These are phyloP conservation scores for Dactylella cylindrospora DNA, from an alignment of 2,329 filamentous ascomycete species.

Conservation along the genomic window DNA sequence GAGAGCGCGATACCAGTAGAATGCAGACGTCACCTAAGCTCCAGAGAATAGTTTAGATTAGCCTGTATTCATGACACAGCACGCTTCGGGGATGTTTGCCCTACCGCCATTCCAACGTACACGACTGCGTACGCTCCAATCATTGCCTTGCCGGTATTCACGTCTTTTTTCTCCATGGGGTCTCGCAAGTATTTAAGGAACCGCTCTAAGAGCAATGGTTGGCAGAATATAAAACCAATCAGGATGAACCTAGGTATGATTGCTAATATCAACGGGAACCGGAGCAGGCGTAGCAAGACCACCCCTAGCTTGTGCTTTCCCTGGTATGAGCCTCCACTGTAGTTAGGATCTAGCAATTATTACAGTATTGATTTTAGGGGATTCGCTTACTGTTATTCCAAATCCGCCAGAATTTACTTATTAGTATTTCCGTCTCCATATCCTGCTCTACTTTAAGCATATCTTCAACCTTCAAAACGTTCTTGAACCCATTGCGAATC, in stretches of 20 bases:
- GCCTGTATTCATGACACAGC: too few relatives aligned
- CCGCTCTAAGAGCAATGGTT: slow-evolving; percentile 51
- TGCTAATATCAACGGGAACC: slow-evolving; percentile 46
- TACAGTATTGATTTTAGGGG: not conserved
- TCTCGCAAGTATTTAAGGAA: slow-evolving; percentile 50
- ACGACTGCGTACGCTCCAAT: slow-evolving; percentile 51
- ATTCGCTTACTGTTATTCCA: slow-evolving; percentile 44
- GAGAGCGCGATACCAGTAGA: slow-evolving; percentile 48
- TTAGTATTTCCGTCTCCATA: slow-evolving; percentile 51
- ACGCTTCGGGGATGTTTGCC: not conserved
- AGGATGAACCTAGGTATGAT: slow-evolving; percentile 49
- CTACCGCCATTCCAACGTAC: slow-evolving; percentile 50
- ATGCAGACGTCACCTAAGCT: slow-evolving; percentile 28
- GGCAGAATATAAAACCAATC: slow-evolving; percentile 51
- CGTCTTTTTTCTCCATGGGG: slow-evolving; percentile 26
- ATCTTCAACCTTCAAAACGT: slow-evolving; percentile 28
- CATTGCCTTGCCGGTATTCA: slow-evolving; percentile 48
- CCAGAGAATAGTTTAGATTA: too few relatives aligned
- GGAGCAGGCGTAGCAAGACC: slow-evolving; percentile 4
- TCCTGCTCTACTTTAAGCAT: slow-evolving; percentile 47
- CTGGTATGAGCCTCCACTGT: not conserved
- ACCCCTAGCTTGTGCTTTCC: slow-evolving; percentile 2
- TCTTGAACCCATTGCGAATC: slow-evolving; percentile 50
- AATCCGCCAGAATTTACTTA: slow-evolving; percentile 53
- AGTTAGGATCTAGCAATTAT: not conserved